These are phyloP conservation scores for Rossbeevera mucosa DNA, from an alignment of 768 basidiomycete species.

Conservation along the genomic window DNA sequence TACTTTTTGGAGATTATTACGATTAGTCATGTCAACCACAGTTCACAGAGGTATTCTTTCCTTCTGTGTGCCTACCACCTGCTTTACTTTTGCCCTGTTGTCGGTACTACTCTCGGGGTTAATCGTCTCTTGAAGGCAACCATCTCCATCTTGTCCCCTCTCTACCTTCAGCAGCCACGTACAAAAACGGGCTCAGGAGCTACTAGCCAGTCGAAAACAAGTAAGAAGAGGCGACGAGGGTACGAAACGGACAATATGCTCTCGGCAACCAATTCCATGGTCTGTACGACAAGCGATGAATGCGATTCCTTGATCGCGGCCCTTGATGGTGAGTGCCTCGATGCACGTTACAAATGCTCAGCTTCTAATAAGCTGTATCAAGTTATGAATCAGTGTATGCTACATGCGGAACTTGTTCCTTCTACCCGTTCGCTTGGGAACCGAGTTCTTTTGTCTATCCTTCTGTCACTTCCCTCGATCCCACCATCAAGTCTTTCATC, in stretches of 20 bases:
- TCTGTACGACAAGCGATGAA: constrained; percentile 49
- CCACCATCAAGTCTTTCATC: constrained; percentile 51
- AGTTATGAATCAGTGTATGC: constrained; percentile 51
- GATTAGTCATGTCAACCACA: constrained; percentile 3
- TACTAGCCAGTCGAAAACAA: constrained; percentile 40
- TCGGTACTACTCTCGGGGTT: constrained; percentile 45
- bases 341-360: not conserved
- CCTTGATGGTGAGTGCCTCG: constrained; percentile 49
- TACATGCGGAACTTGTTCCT: constrained; percentile 46
- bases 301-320: constrained; percentile 49
- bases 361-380: constrained; percentile 6
- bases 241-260: constrained; percentile 78
- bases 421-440: constrained; percentile 55
- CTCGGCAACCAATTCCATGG: constrained; percentile 40
- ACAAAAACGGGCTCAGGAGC: constrained; percentile 20
- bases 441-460: constrained; percentile 54
- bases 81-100: constrained; percentile 39
- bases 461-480: constrained; percentile 53
- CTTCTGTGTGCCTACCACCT: constrained; percentile 43
- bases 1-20: not conserved
- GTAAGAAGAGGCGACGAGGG: constrained; percentile 63
- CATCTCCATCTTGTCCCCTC: constrained; percentile 42
- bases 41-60: constrained; percentile 40
- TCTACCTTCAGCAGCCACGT: constrained; percentile 42
- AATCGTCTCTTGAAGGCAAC: constrained; percentile 54